phyloP scores from a whole-genome alignment of 805 yeast species.

The Yarrowia sp. region DNA sequence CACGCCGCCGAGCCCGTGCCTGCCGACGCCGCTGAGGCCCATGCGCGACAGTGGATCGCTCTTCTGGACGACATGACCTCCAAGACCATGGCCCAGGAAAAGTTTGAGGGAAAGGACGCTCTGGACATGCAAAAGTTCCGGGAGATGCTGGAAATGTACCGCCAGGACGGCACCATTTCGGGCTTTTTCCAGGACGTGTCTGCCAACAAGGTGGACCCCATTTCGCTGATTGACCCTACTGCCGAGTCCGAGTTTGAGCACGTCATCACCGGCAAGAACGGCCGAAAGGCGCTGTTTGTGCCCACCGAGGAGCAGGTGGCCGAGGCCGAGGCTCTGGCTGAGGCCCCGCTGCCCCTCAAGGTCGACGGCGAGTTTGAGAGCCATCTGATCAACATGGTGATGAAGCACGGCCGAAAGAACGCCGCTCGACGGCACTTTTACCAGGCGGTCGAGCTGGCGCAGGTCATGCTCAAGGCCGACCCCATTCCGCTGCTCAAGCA shows the following conservation, averaged over 20 bases:
- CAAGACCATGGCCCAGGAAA: constrained; percentile 12
- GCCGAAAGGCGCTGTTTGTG: constrained; percentile 19
- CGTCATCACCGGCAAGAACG: constrained; percentile 29
- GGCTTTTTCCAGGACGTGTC: constrained; percentile 1
- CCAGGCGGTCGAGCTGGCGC: constrained; percentile 80
- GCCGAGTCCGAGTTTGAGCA: constrained; percentile 19
- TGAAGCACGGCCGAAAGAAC: constrained; percentile 90
- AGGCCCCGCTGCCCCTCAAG: constrained; percentile 63
- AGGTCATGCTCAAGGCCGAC: constrained; percentile 73
- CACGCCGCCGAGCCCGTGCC: constrained; percentile 5
- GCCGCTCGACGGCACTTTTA: constrained; percentile 75
- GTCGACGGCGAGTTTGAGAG: constrained; percentile 70
- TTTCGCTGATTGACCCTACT: constrained; percentile 25
- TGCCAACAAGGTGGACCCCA: constrained; percentile 16
- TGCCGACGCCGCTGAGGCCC: constrained; percentile 17
- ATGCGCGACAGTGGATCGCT: constrained; percentile 31
- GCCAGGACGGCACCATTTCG: constrained; percentile 17
- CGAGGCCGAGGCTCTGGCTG: constrained; percentile 60
- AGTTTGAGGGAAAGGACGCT: constrained; percentile 16
- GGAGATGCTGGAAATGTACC: constrained; percentile 9
- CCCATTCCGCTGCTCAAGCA: constrained; percentile 79
- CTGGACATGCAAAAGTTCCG: constrained; percentile 36
- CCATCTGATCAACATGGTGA: constrained; percentile 82
- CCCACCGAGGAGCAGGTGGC: constrained; percentile 71
- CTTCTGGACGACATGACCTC: constrained; percentile 19